Evolutionary conservation across 495 filamentous ascomycete species (phyloP).

Genomic region (Penicillium riverlandense): DNA sequence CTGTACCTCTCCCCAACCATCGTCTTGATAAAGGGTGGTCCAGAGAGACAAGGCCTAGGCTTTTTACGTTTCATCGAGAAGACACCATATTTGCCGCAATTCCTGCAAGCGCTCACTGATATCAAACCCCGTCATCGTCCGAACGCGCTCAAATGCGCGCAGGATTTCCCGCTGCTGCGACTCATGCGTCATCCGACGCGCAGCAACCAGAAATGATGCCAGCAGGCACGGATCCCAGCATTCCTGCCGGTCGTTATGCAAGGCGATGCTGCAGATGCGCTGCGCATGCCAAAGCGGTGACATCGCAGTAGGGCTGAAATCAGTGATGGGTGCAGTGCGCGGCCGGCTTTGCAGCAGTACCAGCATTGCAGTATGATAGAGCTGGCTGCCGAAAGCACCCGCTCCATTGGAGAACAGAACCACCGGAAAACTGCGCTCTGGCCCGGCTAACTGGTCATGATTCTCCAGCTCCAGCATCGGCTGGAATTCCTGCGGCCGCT

Average conservation of each 20-base stretch:
- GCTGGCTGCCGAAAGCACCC: conserved; percentile 29
- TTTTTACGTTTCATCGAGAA: conserved; percentile 14
- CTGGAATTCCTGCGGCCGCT: conserved; percentile 26
- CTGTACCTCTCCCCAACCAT: neutral
- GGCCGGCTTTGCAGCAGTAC: conserved; percentile 30
- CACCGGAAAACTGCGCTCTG: conserved; percentile 23
- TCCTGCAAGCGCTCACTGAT: conserved; percentile 9
- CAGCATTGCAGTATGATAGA: conserved; percentile 39
- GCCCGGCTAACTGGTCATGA: conserved; percentile 7
- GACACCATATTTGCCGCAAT: conserved; percentile 21
- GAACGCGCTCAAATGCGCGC: conserved; percentile 19
- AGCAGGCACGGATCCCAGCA: conserved; percentile 31
- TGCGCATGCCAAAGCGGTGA: conserved; percentile 33
- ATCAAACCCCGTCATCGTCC: conserved; percentile 26
- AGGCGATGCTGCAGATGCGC: conserved; percentile 29
- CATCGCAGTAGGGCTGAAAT: conserved; percentile 12
- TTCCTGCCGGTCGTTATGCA: conserved; percentile 28
- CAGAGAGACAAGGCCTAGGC: too few species aligned
- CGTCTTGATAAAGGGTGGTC: too few species aligned
- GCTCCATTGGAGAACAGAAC: conserved; percentile 34
- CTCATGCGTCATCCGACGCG: conserved; percentile 30
- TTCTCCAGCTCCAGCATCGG: conserved; percentile 23
- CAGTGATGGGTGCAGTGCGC: conserved; percentile 17
- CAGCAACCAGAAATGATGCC: conserved; percentile 27
- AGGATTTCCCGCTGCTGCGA: conserved; percentile 27